phyloP scores from a whole-genome alignment of 1,284 basidiomycete species.

The Leccinum solheimii region DNA sequence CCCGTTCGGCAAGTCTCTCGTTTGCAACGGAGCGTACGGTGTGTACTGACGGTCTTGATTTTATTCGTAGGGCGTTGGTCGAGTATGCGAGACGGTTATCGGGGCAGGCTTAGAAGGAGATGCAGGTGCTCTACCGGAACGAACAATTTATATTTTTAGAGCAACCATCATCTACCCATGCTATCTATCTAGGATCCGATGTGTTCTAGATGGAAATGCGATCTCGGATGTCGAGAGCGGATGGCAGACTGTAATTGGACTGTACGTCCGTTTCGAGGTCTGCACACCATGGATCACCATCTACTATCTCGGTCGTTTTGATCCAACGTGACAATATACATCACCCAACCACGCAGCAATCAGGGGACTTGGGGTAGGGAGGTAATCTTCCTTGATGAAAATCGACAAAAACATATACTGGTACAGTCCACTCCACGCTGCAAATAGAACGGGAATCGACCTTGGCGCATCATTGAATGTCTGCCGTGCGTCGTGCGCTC shows the following conservation, averaged over 20 bases:
- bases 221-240: background rate
- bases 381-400: background rate
- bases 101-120: slow-evolving; percentile 4
- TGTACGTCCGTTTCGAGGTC: too few species aligned
- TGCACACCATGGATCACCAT: background rate
- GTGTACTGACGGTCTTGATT: slow-evolving; percentile 1
- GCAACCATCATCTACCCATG: background rate
- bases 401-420: background rate
- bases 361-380: background rate
- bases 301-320: background rate
- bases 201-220: background rate
- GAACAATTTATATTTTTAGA: background rate
- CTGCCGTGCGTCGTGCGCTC: too few species aligned
- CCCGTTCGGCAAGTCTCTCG: slow-evolving; percentile 50
- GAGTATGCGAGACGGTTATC: slow-evolving; percentile 32
- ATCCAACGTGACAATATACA: background rate
- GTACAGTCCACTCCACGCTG: too few species aligned
- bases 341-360: background rate
- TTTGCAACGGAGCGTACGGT: background rate
- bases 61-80: slow-evolving; percentile 21
- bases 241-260: background rate
- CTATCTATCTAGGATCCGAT: background rate
- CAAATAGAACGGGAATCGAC: too few species aligned
- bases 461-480: too few species aligned
- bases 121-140: background rate